Conservation (phyloP, 2,329 filamentous ascomycete genomes). For the Colletotrichum nymphaeae region DNA sequence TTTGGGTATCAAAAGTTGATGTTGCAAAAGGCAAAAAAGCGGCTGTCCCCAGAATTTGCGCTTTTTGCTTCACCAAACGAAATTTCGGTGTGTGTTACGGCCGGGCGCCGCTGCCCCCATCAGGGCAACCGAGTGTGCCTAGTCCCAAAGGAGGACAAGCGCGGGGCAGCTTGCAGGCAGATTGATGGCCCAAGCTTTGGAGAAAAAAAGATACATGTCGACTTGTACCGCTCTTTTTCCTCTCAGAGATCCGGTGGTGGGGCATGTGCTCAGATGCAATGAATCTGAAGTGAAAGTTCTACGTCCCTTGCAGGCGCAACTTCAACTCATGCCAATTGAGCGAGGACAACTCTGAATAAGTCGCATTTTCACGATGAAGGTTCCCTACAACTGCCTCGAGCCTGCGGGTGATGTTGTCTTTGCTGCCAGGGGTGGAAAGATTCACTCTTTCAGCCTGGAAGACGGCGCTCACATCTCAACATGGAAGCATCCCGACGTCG, state of each 20-base stretch:
- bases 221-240: slow-evolving; percentile 53
- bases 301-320: background rate
- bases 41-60: background rate
- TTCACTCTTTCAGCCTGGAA: slow-evolving; percentile 74
- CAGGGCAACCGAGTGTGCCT: slow-evolving; percentile 48
- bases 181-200: slow-evolving; percentile 18
- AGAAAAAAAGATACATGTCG: slow-evolving; percentile 42
- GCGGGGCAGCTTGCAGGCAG: slow-evolving; percentile 13
- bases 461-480: slow-evolving; percentile 68
- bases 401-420: slow-evolving; percentile 70
- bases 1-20: slow-evolving; percentile 37
- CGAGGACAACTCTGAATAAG: background rate
- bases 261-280: slow-evolving; percentile 3
- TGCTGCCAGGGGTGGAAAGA: slow-evolving; percentile 77
- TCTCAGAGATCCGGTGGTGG: slow-evolving; percentile 37
- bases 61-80: slow-evolving; percentile 30
- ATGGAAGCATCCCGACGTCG: slow-evolving; percentile 67
- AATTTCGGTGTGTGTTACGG: slow-evolving; percentile 19
- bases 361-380: slow-evolving; percentile 48
- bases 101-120: slow-evolving; percentile 34
- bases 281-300: slow-evolving; percentile 28
- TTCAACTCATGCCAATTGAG: slow-evolving; percentile 15
- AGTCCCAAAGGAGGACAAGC: slow-evolving; percentile 32
- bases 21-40: slow-evolving; percentile 8
- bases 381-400: slow-evolving; percentile 75